Evolutionary conservation across 2,329 filamentous ascomycete genomes (phyloP).

Genomic region (Ophiostoma piceae): DNA sequence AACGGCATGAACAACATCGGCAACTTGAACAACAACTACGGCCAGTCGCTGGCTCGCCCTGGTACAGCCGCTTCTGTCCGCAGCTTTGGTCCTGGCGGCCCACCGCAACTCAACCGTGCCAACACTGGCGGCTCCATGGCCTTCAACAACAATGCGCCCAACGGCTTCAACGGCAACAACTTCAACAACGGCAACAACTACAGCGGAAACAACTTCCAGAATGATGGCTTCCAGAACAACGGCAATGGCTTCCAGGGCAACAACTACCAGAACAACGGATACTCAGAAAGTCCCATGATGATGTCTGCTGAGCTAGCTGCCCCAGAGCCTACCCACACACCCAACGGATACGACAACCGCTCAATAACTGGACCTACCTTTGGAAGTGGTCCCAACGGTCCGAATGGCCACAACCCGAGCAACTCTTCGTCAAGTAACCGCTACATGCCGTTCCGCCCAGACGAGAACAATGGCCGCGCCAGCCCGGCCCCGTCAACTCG

Average conservation of each 20-base stretch:
- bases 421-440: constrained; percentile 22
- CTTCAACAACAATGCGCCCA: constrained; percentile 19
- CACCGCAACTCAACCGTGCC: constrained; percentile 28
- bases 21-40: constrained; percentile 22
- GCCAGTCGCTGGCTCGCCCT: constrained; percentile 26
- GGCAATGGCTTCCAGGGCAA: constrained; percentile 1
- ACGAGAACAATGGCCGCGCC: constrained; percentile 27
- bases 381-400: background rate
- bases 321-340: background rate
- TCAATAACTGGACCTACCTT: constrained; percentile 1
- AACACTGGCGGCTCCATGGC: constrained; percentile 29
- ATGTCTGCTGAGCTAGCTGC: background rate
- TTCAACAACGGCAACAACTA: background rate
- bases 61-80: constrained; percentile 30
- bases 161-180: constrained; percentile 26
- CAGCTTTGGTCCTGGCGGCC: constrained; percentile 26
- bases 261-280: constrained; percentile 11
- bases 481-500: constrained; percentile 33
- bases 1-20: background rate
- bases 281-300: background rate
- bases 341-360: background rate
- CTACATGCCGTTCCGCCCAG: constrained; percentile 15
- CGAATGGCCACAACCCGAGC: constrained; percentile 15
- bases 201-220: constrained; percentile 26
- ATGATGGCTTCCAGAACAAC: background rate